Evolutionary conservation across 805 yeast genomes (phyloP).

Genomic region (Kodamaea sagamina): DNA sequence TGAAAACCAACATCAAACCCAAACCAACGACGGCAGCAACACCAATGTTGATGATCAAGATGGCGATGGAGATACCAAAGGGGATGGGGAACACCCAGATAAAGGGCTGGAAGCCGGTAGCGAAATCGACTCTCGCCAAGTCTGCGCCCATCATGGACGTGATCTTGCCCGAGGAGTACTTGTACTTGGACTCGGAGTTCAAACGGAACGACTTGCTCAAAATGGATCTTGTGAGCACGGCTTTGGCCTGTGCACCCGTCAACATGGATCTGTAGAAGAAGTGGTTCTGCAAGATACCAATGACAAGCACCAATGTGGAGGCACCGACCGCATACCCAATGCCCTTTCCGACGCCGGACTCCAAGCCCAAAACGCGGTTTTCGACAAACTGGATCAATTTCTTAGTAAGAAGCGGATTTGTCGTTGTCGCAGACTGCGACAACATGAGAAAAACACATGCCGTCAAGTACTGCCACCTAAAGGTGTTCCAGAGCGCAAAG

Average conservation of each 20-base stretch:
- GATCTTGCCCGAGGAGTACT: conserved; percentile 25
- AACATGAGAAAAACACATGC: conserved; percentile 26
- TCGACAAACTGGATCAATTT: conserved; percentile 41
- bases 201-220: conserved; percentile 27
- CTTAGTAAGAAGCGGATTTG: conserved; percentile 39
- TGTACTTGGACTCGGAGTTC: conserved; percentile 22
- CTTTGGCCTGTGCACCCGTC: conserved; percentile 32
- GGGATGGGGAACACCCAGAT: conserved; percentile 27
- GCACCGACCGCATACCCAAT: conserved; percentile 45
- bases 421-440: conserved; percentile 28
- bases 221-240: conserved; percentile 27
- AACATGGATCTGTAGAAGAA: conserved; percentile 27
- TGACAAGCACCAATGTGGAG: conserved; percentile 29
- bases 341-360: conserved; percentile 46
- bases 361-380: conserved; percentile 26
- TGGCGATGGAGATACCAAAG: conserved; percentile 26
- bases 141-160: conserved; percentile 33
- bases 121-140: conserved; percentile 30
- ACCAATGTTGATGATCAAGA: conserved; percentile 27
- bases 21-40: conserved; percentile 29
- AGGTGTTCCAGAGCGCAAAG: conserved; percentile 29
- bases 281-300: conserved; percentile 29
- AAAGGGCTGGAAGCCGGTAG: conserved; percentile 31
- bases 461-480: conserved; percentile 28
- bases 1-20: conserved; percentile 23